Conservation (phyloP, 768 basidiomycete genomes). For the Rhizopogon vinicolor region DNA sequence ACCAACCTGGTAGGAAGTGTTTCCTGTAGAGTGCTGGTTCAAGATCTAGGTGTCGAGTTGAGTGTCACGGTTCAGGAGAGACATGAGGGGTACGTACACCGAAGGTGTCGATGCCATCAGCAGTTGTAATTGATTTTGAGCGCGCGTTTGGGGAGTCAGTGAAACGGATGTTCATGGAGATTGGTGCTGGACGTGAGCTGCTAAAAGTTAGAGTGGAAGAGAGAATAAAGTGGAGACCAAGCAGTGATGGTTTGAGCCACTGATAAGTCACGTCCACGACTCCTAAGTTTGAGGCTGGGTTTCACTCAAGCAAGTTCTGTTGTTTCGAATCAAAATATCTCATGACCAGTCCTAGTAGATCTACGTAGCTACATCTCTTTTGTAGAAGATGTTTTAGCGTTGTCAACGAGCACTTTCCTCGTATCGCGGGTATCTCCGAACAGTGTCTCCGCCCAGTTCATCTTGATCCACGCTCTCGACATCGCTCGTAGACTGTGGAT, state of each 20-base stretch:
- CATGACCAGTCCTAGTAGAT: too few species aligned
- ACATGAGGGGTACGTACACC: slow-evolving; percentile 47
- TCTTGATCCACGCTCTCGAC: slow-evolving; percentile 23
- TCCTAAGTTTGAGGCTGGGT: too few species aligned
- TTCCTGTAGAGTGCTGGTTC: slow-evolving; percentile 62
- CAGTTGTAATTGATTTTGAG: slow-evolving; percentile 77
- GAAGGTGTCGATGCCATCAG: slow-evolving; percentile 66
- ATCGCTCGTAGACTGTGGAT: slow-evolving; percentile 62
- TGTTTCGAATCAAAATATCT: too few species aligned
- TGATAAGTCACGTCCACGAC: too few species aligned
- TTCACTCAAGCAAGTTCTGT: too few species aligned
- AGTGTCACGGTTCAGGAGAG: background rate
- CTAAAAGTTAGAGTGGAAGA: background rate
- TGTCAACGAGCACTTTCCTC: too few species aligned
- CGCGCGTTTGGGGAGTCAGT: slow-evolving; percentile 71
- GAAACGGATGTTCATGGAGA: slow-evolving; percentile 25
- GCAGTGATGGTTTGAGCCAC: too few species aligned
- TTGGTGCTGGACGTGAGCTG: background rate
- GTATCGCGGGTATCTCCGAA: slow-evolving; percentile 21
- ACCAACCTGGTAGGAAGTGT: slow-evolving; percentile 56
- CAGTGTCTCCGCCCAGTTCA: background rate
- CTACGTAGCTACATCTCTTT: too few species aligned
- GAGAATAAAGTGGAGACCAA: too few species aligned
- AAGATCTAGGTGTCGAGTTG: slow-evolving; percentile 23
- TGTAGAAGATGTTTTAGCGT: too few species aligned